Percentiles rank a stretch among this genome's conserved stretches.
These are phyloP conservation scores for Globisporangium barbulae DNA, from an alignment of 352 stramenopile species.

Conservation along the genomic window DNA sequence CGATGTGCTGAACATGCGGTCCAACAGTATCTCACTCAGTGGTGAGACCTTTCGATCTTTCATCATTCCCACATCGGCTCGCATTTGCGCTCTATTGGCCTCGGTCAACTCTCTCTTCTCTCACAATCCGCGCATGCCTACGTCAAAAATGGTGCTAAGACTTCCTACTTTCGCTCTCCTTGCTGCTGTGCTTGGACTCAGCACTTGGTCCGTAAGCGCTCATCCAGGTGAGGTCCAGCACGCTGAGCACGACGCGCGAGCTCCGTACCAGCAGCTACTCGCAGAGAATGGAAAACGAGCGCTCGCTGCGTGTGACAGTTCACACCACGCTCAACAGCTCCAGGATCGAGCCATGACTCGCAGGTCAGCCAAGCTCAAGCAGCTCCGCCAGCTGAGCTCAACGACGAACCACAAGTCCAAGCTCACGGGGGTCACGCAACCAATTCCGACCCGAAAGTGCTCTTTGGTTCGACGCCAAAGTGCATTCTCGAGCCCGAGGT, in stretches of 20 bases:
- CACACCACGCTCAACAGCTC: slow-evolving; percentile 5
- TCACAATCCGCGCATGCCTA: background rate
- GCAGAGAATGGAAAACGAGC: slow-evolving; percentile 2
- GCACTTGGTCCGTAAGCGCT: background rate
- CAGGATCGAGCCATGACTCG: background rate
- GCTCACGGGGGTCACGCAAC: slow-evolving; percentile 5
- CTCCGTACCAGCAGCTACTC: slow-evolving; percentile 10
- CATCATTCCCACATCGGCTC: background rate
- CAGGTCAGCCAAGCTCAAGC: background rate
- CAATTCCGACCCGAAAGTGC: background rate
- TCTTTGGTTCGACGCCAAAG: slow-evolving; percentile 12
- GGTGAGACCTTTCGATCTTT: too few relatives aligned
- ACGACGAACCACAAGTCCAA: slow-evolving; percentile 11
- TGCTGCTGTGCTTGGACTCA: background rate
- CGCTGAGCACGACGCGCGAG: background rate
- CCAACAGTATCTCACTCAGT: too few relatives aligned
- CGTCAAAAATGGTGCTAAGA: background rate
- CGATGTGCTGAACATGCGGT: too few relatives aligned
- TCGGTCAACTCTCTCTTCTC: background rate
- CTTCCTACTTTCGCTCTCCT: background rate
- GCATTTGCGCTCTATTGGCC: background rate
- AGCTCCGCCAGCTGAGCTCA: slow-evolving; percentile 3
- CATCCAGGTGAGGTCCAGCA: background rate
- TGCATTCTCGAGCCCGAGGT: slow-evolving; percentile 18
- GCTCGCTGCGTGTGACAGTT: slow-evolving; percentile 8